A percentile compares a stretch with the other conserved stretches of the same genome.
These are phyloP conservation scores for Coffea humblotiana DNA, from an alignment of 305 asterid species.

Conservation along the genomic window DNA sequence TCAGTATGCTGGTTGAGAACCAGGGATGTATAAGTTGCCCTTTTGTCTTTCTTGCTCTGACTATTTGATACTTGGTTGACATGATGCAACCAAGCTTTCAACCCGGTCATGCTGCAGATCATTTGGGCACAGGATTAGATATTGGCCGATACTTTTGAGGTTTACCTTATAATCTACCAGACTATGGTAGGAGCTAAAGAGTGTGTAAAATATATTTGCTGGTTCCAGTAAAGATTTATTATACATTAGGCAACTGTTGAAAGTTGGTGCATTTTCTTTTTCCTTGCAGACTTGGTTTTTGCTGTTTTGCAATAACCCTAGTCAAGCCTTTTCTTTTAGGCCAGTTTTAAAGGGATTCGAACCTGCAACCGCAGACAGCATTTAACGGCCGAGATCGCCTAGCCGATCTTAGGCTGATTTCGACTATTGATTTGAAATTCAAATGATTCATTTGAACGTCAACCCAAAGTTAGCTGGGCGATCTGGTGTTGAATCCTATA, in stretches of 20 bases:
- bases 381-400: no score
- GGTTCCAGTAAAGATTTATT: neutral
- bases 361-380: no score
- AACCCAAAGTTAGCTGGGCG: no score
- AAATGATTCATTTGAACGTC: no score
- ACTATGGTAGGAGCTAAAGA: neutral
- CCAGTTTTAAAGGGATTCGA: neutral
- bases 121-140: neutral
- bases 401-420: no score
- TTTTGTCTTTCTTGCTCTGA: neutral
- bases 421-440: no score
- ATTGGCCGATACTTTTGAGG: neutral
- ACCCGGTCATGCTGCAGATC: neutral
- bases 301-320: neutral
- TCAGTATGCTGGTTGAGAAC: slow-evolving; percentile 30
- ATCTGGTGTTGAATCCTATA: no score
- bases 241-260: no score
- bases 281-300: neutral
- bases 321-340: neutral
- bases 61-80: neutral
- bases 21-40: no score
- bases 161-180: neutral
- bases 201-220: neutral
- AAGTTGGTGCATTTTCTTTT: neutral
- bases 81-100: neutral